Base-by-base conservation (phyloP, 106 monocot genomes). In the Phalaenopsis equestris region DNA sequence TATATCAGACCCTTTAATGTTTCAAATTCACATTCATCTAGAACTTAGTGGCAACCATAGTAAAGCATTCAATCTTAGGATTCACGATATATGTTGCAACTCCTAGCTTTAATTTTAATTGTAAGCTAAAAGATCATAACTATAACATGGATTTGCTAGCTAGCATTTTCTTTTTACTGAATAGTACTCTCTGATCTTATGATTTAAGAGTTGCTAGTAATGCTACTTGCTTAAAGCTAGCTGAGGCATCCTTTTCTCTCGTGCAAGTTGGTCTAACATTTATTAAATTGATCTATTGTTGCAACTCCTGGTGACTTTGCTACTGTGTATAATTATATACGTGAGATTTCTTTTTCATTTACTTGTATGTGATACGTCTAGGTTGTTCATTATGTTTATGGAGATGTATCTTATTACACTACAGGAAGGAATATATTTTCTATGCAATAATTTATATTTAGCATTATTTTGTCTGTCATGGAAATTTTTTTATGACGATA, bases 211-310 rank as follows among this genome's bases (percentile, higher is more conserved):
- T 15, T 82, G 30, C 42, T 78, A 11, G 48, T 15, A 70, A 49
- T 41, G 30, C 14, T 48, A 3, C n/a, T 45, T 38, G 5, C 23
- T 18, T 9, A 68, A 23, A 39, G 41, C 67, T 19, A 55, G 23
- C 56, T 24, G 6, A 75, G 41, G 19, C 11, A 12, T 75, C 55
- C 11, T 56, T 2, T 49, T 6, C 45, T 19, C 43, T 39, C 23
- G 10, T 56, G 10, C 49, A 17, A 56, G 41, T 45, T 56, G 42
- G 41, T 36, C 46, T 78, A 5, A 45, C 80, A 19, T 72, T 61
- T 75, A 16, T 42, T 79, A 38, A 39, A 5, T 74, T 88, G 23
- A 24, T 67, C 8, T 75, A n/a, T n/a, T n/a, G n/a, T n/a, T n/a
- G n/a, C n/a, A n/a, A n/a, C n/a, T n/a, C n/a, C n/a, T n/a, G n/a